These are phyloP conservation scores for Astragalus glycyphyllos DNA, from an alignment of 306 rosid genomes.

Conservation along the genomic window DNA sequence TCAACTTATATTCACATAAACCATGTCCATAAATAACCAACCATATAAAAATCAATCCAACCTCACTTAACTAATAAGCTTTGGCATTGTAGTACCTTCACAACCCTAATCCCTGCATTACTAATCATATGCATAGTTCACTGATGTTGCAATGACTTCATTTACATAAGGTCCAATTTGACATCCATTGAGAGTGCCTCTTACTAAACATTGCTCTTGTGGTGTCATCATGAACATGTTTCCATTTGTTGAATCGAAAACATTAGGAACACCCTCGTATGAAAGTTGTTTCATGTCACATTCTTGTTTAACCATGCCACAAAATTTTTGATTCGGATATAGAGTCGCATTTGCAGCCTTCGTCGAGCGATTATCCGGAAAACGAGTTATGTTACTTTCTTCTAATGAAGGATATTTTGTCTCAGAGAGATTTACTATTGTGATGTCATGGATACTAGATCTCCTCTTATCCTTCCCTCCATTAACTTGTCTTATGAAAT, in stretches of 20 bases:
- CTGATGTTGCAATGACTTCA: conserved; percentile 56
- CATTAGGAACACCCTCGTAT: conserved; percentile 45
- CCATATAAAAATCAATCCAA: conserved; percentile 30
- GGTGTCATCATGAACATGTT: conserved; percentile 51
- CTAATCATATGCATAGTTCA: conserved; percentile 37
- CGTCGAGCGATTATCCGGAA: conserved; percentile 44
- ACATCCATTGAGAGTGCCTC: conserved; percentile 54
- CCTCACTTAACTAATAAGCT: conserved; percentile 46
- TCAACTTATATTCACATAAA: conserved; percentile 46
- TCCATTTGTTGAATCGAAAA: conserved; percentile 48
- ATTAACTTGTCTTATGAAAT: conserved; percentile 69
- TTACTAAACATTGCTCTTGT: conserved; percentile 58
- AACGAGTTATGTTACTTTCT: conserved; percentile 40
- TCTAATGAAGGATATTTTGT: conserved; percentile 52
- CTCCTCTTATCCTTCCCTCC: conserved; percentile 87
- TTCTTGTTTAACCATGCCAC: conserved; percentile 51
- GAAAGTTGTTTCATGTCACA: conserved; percentile 55
- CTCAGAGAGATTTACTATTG: conserved; percentile 64
- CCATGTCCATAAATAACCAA: conserved; percentile 33
- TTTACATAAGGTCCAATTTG: conserved; percentile 59
- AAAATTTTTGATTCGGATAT: conserved; percentile 46
- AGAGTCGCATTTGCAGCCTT: conserved; percentile 47
- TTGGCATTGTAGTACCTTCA: conserved; percentile 34
- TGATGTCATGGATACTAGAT: conserved; percentile 92
- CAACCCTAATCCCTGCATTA: conserved; percentile 39